Base-by-base conservation (phyloP, 176 grass and related monocot genomes). In the Coix lacrymajobi region DNA sequence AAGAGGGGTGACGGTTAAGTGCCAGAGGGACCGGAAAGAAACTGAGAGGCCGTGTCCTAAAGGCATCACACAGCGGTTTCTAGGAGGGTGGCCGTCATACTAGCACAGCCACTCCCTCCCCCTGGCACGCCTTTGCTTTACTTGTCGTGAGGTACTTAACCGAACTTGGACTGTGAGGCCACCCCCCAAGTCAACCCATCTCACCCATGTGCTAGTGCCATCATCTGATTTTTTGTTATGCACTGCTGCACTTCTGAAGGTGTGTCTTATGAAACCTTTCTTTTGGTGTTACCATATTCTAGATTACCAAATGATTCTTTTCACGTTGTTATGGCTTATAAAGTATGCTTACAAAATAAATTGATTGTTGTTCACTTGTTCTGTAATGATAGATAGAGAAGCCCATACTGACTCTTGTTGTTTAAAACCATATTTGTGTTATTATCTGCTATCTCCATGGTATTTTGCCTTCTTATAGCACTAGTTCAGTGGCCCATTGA, bases 311-410 rank as follows among this genome's bases (percentile, higher is more conserved):
- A 25, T 66, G 58, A 22, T 60, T 84, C 56, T 31, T 75, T 44
- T 73, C 39, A 14, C 17, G 67, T 80, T 67, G 75, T 58, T 10
- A 63, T 58, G 51, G 51, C 51, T 56, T 51, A 7, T 20, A 51
- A 56, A 58, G 54, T 58, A 25, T 67, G 40, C 19, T 3, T 68
- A 34, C 46, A 88, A 79, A 73, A 61, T 58, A 67, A 79, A 19
- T 75, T 31, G 14, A 36, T 61, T 33, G 7, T 37, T 38, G 28
- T n/a, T n/a, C n/a, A n/a, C n/a, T n/a, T n/a, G n/a, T 60, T 75
- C 46, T 43, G 14, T 79, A 69, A 37, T 79, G 26, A 65, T 56
- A 63, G 16, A 71, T 48, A 45, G 30, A 71, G 20, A 63, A 65
- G 29, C 46, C 24, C 67, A 67, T 84, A 36, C 29, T 65, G 60